Percentiles rank a stretch among this genome's conserved stretches.
These are phyloP conservation scores for Passiflora organensis DNA, from an alignment of 345 rosid species.

Conservation along the genomic window DNA sequence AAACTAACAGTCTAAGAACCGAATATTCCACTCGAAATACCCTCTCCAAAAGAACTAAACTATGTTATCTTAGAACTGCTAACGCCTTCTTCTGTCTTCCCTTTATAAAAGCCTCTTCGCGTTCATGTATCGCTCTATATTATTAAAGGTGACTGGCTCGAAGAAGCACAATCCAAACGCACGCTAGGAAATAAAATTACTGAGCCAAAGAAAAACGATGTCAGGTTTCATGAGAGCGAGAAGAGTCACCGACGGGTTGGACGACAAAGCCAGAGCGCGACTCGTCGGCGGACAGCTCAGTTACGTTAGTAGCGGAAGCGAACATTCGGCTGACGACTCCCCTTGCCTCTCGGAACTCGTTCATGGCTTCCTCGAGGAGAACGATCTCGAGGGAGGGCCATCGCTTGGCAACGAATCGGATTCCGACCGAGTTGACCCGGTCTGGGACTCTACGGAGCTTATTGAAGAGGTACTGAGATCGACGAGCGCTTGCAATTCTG, in stretches of 20 bases:
- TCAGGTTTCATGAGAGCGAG: conserved; percentile 33
- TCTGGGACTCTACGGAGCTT: conserved; percentile 28
- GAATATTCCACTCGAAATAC: conserved; percentile 34
- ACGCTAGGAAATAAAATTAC: too few relatives aligned
- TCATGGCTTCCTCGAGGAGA: conserved; percentile 58
- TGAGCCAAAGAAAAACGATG: too few relatives aligned
- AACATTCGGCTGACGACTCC: conserved; percentile 56
- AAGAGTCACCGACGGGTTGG: conserved; percentile 57
- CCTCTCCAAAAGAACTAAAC: background rate
- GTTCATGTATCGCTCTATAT: too few relatives aligned
- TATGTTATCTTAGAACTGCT: background rate
- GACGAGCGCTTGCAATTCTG: conserved; percentile 15
- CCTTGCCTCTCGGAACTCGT: conserved; percentile 81
- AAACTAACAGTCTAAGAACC: background rate
- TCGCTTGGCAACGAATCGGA: conserved; percentile 34
- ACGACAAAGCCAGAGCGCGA: conserved; percentile 56
- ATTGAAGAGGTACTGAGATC: conserved; percentile 28
- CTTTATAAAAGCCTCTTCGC: background rate
- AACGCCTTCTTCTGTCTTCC: background rate
- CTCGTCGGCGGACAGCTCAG: conserved; percentile 36
- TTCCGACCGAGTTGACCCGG: conserved; percentile 34
- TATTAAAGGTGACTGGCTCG: background rate
- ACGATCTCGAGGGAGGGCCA: too few relatives aligned
- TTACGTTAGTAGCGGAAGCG: conserved; percentile 72
- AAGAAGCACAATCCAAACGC: too few relatives aligned